Evolutionary conservation across 192 early-diverging fungal genomes (phyloP), one percentile per base, ranked within the genome.

Genomic region (Backusella parvicylindrica): DNA sequence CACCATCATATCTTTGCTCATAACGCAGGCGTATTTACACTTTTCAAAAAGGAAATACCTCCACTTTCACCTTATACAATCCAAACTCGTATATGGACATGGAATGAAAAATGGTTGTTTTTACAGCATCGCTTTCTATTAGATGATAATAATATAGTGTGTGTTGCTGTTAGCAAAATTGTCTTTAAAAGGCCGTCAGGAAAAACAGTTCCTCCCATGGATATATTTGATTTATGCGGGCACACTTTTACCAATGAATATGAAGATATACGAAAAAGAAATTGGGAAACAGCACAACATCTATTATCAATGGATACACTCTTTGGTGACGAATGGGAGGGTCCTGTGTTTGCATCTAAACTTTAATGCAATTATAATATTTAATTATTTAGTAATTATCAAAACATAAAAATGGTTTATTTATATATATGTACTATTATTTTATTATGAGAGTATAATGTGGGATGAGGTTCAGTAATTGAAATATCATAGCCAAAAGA

Each of bases 61-160:
- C 75, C 81, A 13, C 82, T 87, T 32, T 76, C 73, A 70, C 77
- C 81, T 37, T 87, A 84, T 32, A 84, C 79, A 0, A 77, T 87
- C 63, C 78, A 85, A 16, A 80, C 75, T 30, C 79, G 86, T 26
- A 65, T 87, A 64, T 83, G 82, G 69, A 79, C 82, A n/a, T 87
- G 86, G 86, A 79, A 84, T n/a, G 77, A 84, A n/a, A 87, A 87
- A 65, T 87, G 86, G 86, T 74, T 86, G 30, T 75, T 81, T n/a
- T 72, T 86, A 28, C 70, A 84, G 32, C 81, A 81, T 31, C 77
- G 84, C 8, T 79, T 79, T 70, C 47, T 79, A 6, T 47, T 67
- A 2, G 26, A 35, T 21, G 78, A n/a, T 2, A 26, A 60, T 0
- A 26, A 60, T 26, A 50, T 75, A 4, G 49, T 49, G 7, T 75